These are phyloP conservation scores for Magnusiomyces tetraspermus DNA, from an alignment of 1,139 yeast genomes.

Conservation along the genomic window DNA sequence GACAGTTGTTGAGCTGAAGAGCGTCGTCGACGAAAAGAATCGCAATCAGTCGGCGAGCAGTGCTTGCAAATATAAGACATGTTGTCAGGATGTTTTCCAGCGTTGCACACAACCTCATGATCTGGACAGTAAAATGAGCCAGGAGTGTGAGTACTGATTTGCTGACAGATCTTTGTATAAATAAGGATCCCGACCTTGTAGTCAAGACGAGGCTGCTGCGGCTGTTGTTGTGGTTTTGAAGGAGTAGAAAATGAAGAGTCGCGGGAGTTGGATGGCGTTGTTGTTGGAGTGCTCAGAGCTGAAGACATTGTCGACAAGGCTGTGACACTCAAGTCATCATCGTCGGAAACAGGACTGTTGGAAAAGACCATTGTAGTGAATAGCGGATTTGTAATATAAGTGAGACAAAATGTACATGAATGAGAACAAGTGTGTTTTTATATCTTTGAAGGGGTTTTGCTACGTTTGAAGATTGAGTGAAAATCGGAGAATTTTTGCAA, in stretches of 20 bases:
- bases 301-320: neutral
- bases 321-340: neutral
- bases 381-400: too few relatives aligned
- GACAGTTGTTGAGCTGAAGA: neutral
- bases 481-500: too few relatives aligned
- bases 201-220: neutral
- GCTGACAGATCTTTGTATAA: conserved; percentile 2
- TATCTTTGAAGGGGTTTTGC: too few relatives aligned
- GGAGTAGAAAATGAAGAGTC: neutral
- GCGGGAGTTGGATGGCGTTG: neutral
- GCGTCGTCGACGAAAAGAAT: neutral
- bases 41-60: neutral
- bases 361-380: too few relatives aligned
- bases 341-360: neutral
- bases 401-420: too few relatives aligned
- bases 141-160: conserved; percentile 7
- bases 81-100: conserved; percentile 7
- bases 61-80: conserved; percentile 1
- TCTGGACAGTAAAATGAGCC: conserved; percentile 12
- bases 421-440: too few relatives aligned
- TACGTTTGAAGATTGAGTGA: too few relatives aligned
- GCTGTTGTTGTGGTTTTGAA: neutral
- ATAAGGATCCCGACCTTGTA: neutral
- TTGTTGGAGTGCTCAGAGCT: neutral
- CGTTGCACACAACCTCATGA: conserved; percentile 10